Percentiles rank a stretch among this genome's conserved stretches.
These are phyloP conservation scores for Suillus placidus DNA, from an alignment of 768 basidiomycete species.

Conservation along the genomic window DNA sequence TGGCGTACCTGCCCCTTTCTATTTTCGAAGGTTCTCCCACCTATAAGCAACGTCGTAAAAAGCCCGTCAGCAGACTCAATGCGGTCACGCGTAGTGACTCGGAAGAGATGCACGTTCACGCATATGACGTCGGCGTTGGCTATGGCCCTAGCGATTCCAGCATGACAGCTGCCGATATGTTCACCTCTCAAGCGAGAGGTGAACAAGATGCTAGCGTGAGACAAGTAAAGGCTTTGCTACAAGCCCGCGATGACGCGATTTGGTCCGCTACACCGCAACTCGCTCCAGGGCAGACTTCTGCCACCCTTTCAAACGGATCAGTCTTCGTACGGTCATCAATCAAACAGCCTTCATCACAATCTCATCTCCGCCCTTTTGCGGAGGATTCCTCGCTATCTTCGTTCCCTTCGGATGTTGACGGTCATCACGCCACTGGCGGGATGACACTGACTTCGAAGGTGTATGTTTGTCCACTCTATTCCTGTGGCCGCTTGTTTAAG, in stretches of 20 bases:
- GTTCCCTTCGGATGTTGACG: constrained; percentile 23
- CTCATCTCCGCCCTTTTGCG: constrained; percentile 18
- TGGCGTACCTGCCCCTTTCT: constrained; percentile 66
- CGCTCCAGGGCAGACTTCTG: constrained; percentile 23
- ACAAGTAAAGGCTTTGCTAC: constrained; percentile 21
- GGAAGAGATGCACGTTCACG: constrained; percentile 22
- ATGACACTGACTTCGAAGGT: constrained; percentile 54
- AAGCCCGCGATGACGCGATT: constrained; percentile 2
- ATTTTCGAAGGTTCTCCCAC: constrained; percentile 82
- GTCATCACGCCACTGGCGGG: constrained; percentile 21
- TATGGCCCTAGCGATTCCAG: constrained; percentile 33
- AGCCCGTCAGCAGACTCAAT: constrained; percentile 48
- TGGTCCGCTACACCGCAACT: constrained; percentile 20
- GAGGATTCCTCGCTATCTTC: constrained; percentile 20
- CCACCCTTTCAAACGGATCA: constrained; percentile 24
- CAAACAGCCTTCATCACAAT: constrained; percentile 22
- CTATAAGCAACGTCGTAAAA: constrained; percentile 90
- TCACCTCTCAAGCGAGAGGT: constrained; percentile 60
- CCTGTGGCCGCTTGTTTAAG: constrained; percentile 87
- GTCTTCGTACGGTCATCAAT: constrained; percentile 24
- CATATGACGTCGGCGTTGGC: constrained; percentile 26
- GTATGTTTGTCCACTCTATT: constrained; percentile 81
- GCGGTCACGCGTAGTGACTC: constrained; percentile 31
- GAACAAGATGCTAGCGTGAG: constrained; percentile 42
- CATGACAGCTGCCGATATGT: constrained; percentile 68